These are phyloP conservation scores for Helicostylum pulchrum DNA, from an alignment of 192 early-diverging fungal genomes.

Conservation along the genomic window DNA sequence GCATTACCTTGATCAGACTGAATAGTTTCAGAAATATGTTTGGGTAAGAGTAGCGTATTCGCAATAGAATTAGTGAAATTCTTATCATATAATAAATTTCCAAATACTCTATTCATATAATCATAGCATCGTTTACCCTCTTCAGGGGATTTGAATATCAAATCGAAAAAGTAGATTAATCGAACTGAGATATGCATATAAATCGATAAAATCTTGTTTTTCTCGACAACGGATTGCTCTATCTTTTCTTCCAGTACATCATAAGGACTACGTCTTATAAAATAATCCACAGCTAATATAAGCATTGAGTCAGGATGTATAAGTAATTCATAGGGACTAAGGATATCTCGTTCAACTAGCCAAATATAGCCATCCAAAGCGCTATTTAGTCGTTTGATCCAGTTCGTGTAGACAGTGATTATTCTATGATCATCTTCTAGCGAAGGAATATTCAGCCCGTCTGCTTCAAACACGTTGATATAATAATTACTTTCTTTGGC, in stretches of 20 bases:
- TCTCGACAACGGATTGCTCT: not conserved
- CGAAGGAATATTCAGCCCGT: not conserved
- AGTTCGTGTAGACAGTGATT: conserved; percentile 5
- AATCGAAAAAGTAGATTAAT: not conserved
- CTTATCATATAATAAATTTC: not conserved
- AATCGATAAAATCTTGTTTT: not conserved
- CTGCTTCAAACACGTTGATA: not conserved
- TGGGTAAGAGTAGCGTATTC: not conserved
- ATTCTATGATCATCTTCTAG: not conserved
- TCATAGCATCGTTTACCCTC: not conserved
- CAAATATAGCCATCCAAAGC: conserved; percentile 38
- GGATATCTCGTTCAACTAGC: conserved; percentile 26
- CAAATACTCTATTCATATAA: not conserved
- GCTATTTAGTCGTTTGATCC: conserved; percentile 26
- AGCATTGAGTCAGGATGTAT: not conserved
- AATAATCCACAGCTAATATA: not conserved
- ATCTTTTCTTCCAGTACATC: not conserved
- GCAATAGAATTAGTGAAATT: conserved; percentile 3
- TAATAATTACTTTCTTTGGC: conserved; percentile 6
- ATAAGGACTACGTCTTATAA: not conserved
- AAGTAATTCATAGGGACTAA: conserved; percentile 7
- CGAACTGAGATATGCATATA: conserved; percentile 1
- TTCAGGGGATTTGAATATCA: not conserved
- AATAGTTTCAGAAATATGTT: conserved; percentile 4
- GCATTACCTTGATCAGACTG: not conserved